phyloP scores from a whole-genome alignment of 75 land plant genomes.

The Pinus albicaulis region DNA sequence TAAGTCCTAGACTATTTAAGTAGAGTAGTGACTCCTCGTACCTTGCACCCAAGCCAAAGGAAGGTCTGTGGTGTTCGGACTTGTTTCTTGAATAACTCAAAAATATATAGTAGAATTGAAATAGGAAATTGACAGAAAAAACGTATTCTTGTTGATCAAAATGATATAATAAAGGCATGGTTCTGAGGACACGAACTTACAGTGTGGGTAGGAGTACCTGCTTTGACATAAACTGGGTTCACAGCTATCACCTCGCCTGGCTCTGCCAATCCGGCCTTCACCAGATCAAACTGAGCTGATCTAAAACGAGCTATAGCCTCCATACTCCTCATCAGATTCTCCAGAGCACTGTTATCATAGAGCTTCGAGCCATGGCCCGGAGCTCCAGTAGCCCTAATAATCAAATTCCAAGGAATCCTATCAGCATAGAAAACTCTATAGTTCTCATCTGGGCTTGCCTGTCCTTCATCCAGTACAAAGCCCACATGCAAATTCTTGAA shows the following conservation, averaged over 20 bases:
- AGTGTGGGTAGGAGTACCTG: constrained; percentile 72
- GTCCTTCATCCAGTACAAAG: constrained; percentile 80
- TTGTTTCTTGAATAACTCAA: too few species aligned
- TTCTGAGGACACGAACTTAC: constrained; percentile 29
- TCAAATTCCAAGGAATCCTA: constrained; percentile 60
- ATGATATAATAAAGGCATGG: too few species aligned
- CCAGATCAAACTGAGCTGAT: constrained; percentile 66
- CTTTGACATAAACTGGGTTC: constrained; percentile 79
- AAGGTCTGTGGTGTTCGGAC: too few species aligned
- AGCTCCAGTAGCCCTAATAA: constrained; percentile 45
- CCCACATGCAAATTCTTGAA: constrained; percentile 69
- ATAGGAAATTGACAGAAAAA: too few species aligned
- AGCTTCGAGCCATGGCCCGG: constrained; percentile 94
- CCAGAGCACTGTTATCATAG: constrained; percentile 78
- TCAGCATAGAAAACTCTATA: constrained; percentile 80
- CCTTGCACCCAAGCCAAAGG: too few species aligned
- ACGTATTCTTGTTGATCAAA: too few species aligned
- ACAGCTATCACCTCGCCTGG: constrained; percentile 78
- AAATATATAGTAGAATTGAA: too few species aligned
- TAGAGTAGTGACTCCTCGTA: too few species aligned
- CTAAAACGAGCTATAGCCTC: constrained; percentile 64
- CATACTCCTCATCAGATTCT: constrained; percentile 73
- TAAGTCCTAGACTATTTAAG: too few species aligned
- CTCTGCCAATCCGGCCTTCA: constrained; percentile 65
- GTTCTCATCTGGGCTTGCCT: constrained; percentile 51